These are phyloP conservation scores for Sporodiniella umbellata DNA, from an alignment of 371 early-diverging fungal species.

Conservation along the genomic window DNA sequence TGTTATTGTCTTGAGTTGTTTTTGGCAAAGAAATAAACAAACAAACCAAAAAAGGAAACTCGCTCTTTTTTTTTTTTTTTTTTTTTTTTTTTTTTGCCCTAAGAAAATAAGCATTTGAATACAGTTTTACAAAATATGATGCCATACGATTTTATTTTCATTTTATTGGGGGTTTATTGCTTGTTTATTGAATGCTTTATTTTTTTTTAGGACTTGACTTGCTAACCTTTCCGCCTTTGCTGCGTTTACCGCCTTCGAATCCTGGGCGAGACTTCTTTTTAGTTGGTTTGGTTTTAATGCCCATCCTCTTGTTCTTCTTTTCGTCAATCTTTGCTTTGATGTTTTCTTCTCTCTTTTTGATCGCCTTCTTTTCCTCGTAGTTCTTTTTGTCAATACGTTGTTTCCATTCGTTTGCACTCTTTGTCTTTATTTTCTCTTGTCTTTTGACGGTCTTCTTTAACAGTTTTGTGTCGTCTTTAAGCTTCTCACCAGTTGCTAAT, in stretches of 20 bases:
- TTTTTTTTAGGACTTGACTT: constrained; percentile 12
- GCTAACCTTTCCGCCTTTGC: constrained; percentile 34
- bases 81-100: not conserved
- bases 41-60: not conserved
- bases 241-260: constrained; percentile 43
- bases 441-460: constrained; percentile 91
- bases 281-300: constrained; percentile 50
- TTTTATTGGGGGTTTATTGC: constrained; percentile 36
- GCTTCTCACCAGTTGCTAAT: constrained; percentile 84
- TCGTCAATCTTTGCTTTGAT: constrained; percentile 64
- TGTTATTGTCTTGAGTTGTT: not conserved
- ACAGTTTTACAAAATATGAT: too few relatives aligned
- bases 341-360: constrained; percentile 49
- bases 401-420: constrained; percentile 81
- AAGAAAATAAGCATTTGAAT: not conserved
- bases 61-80: not conserved
- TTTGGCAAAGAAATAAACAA: not conserved
- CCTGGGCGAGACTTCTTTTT: constrained; percentile 45
- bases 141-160: constrained; percentile 42
- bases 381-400: constrained; percentile 69
- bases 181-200: not conserved
- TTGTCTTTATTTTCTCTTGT: constrained; percentile 77
- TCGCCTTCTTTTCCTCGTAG: constrained; percentile 62
- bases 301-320: constrained; percentile 67
- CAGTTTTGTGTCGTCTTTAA: constrained; percentile 86